These are phyloP conservation scores for Stephania japonica DNA, from an alignment of 164 flowering plant genomes.

Conservation along the genomic window DNA sequence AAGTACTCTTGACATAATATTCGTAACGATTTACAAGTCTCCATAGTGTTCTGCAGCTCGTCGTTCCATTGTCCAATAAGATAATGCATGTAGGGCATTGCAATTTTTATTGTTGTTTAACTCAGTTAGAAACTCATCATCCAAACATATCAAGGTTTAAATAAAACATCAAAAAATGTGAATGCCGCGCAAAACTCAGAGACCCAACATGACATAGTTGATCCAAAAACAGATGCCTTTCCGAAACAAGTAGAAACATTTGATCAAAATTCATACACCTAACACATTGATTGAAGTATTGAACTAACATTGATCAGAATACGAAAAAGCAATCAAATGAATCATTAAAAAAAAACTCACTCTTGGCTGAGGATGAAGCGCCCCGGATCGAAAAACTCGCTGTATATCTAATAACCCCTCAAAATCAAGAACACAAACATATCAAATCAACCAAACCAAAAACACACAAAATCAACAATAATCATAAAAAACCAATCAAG, in stretches of 20 bases:
- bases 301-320: not conserved
- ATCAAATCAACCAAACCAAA: not conserved
- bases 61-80: not conserved
- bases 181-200: not conserved
- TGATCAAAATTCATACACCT: too few species aligned
- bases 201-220: not conserved
- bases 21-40: too few species aligned
- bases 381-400: conserved; percentile 69
- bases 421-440: not conserved
- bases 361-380: conserved; percentile 87
- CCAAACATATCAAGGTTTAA: not conserved
- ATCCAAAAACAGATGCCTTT: not conserved
- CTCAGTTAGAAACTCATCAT: not conserved
- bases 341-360: conserved; percentile 30
- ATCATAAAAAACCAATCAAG: conserved; percentile 23
- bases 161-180: too few species aligned
- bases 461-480: not conserved
- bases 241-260: not conserved
- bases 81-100: not conserved
- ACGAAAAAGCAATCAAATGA: not conserved
- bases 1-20: too few species aligned
- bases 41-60: too few species aligned
- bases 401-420: conserved; percentile 57
- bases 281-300: not conserved
- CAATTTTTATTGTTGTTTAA: too few species aligned